phyloP scores from a whole-genome alignment of 2,329 filamentous ascomycete species.

The Nemania sp. region DNA sequence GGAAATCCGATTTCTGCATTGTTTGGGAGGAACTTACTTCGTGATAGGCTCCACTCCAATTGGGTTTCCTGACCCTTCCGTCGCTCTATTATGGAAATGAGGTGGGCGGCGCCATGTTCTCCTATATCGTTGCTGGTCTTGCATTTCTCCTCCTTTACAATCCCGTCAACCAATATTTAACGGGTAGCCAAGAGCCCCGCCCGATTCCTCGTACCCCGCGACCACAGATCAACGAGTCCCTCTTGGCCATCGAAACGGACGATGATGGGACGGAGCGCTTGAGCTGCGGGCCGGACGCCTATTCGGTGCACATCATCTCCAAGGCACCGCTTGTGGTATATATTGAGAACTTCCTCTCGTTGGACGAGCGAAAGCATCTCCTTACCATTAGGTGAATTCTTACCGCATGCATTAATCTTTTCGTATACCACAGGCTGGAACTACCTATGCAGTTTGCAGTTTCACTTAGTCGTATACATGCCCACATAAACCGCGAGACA shows the following conservation, averaged over 20 bases:
- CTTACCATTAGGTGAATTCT: slow-evolving; percentile 54
- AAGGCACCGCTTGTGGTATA: slow-evolving; percentile 59
- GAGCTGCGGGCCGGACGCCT: slow-evolving; percentile 47
- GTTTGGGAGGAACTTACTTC: too few relatives aligned
- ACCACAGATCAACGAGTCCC: slow-evolving; percentile 55
- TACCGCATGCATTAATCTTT: background rate
- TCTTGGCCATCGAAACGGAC: slow-evolving; percentile 52
- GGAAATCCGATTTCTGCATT: too few relatives aligned
- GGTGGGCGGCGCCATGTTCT: slow-evolving; percentile 45
- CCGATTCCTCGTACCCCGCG: slow-evolving; percentile 46
- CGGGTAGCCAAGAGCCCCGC: slow-evolving; percentile 31
- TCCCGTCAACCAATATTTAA: slow-evolving; percentile 48
- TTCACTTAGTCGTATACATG: too few relatives aligned
- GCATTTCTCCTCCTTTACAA: slow-evolving; percentile 51
- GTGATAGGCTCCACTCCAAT: background rate
- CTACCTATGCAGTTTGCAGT: too few relatives aligned
- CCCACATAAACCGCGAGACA: too few relatives aligned
- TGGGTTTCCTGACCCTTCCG: slow-evolving; percentile 5
- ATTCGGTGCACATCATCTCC: slow-evolving; percentile 53
- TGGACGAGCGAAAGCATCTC: slow-evolving; percentile 51
- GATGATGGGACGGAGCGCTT: slow-evolving; percentile 43
- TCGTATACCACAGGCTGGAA: too few relatives aligned
- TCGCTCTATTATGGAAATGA: background rate
- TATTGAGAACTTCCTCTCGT: slow-evolving; percentile 55
- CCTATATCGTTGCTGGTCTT: slow-evolving; percentile 50